phyloP scores from a whole-genome alignment of 441 rosid species.

The Croton setiger region DNA sequence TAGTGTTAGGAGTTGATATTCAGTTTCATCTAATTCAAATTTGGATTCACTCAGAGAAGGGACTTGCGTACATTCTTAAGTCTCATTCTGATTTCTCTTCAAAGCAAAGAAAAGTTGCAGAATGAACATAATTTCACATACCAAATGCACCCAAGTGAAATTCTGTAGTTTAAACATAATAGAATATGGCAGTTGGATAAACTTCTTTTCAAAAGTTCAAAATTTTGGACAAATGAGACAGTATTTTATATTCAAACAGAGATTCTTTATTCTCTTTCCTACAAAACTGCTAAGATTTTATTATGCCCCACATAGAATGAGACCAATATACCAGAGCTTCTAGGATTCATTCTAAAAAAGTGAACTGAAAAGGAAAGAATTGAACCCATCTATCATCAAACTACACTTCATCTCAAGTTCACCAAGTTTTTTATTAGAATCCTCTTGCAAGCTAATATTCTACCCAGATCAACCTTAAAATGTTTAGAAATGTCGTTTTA shows the following conservation, averaged over 20 bases:
- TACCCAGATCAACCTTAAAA: conserved; percentile 6
- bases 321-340: neutral
- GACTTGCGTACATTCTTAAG: neutral
- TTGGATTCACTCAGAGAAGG: conserved; percentile 13
- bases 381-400: neutral
- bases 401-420: neutral
- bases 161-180: neutral
- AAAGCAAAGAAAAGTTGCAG: neutral
- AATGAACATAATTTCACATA: neutral
- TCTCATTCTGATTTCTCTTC: neutral
- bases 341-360: neutral
- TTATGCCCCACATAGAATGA: conserved; percentile 7
- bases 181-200: conserved; percentile 2
- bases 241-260: neutral
- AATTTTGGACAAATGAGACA: neutral
- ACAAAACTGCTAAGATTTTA: conserved; percentile 12
- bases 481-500: neutral
- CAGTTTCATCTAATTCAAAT: conserved; percentile 19
- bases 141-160: conserved; percentile 4
- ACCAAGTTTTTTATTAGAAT: neutral
- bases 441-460: neutral
- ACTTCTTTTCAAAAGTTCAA: neutral
- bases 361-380: neutral
- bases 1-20: conserved; percentile 16
- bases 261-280: conserved; percentile 8